Evolutionary conservation across 495 filamentous ascomycete genomes (phyloP), one percentile per base, ranked within the genome.

Genomic region (Penicillium parvum): DNA sequence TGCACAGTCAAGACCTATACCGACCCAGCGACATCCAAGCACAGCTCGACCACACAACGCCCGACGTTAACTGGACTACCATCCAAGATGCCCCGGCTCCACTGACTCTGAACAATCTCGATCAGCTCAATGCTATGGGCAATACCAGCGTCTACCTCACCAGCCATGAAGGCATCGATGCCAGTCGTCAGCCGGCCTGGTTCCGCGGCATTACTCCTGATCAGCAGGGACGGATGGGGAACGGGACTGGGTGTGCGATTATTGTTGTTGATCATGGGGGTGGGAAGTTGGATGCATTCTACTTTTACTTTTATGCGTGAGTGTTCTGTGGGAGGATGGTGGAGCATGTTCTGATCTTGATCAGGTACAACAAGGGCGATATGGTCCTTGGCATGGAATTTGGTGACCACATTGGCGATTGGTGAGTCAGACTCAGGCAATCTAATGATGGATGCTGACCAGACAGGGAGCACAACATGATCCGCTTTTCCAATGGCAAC

Each of bases 271-370:
- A 85, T 47, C 72, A 77, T 46, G 76, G 73, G 0, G 52, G 62
- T 29, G 75, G 72, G 2, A 60, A 61, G 3, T 59, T 83, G 1
- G 82, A 86, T 68, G 82, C 73, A 0, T 85, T 83, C 42, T 85
- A 85, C 51, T 77, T 84, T 47, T 84, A 84, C 47, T 85, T 85
- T 50, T 85, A 81, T 45, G 70, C 79, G 48, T 84, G 32, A 57
- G 69, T 62, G 11, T 22, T 8, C 5, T 3, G 2, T 16, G 7
- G 4, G 3, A 11, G 9, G 30, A 7, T 21, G 9, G 19, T 11
- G 20, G 7, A 35, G 23, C 23, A 27, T 35, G 4, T 34, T 28
- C 45, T 45, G 22, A 45, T 10, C 0, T 2, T 17, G 11, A 35
- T 2, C 11, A 71, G 68, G 20, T 72, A 73, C 43, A 79, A 83